Evolutionary conservation across 129 eudicot genomes (phyloP).

Genomic region (Centaurea solstitialis): DNA sequence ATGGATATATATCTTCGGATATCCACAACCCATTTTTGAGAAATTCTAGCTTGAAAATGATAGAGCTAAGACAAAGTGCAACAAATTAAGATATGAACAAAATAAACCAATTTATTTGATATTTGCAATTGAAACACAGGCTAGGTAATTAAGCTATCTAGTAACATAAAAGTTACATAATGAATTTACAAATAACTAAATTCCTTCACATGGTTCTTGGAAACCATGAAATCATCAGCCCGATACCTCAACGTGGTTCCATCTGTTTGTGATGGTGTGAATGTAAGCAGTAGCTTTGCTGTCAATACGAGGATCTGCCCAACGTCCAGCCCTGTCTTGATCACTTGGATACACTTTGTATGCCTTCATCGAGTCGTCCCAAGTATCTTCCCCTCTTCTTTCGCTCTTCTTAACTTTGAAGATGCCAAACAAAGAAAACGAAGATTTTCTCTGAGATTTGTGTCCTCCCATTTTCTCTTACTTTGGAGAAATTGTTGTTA

Average conservation of each 20-base stretch:
- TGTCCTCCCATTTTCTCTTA: no score
- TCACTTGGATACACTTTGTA: no score
- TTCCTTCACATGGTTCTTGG: no score
- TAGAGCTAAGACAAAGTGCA: not conserved
- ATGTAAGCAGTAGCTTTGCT: no score
- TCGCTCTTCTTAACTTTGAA: conserved; percentile 24
- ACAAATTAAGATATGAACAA: not conserved
- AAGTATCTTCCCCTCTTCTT: conserved; percentile 4
- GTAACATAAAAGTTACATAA: not conserved
- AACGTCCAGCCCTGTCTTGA: no score
- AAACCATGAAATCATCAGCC: conserved; percentile 4
- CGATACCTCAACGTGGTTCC: conserved; percentile 1
- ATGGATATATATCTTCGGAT: not conserved
- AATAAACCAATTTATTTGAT: not conserved
- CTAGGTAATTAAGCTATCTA: not conserved
- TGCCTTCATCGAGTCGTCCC: conserved; percentile 20
- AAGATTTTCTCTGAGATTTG: conserved; percentile 19
- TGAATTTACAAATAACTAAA: no score
- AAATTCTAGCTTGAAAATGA: not conserved
- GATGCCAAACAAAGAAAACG: conserved; percentile 22
- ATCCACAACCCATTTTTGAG: not conserved
- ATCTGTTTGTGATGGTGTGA: no score
- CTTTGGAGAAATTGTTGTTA: not conserved
- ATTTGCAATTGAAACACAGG: not conserved
- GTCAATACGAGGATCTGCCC: no score